Conservation (phyloP, 202 grass and related monocot genomes). For the Miscanthus sacchariflorus region DNA sequence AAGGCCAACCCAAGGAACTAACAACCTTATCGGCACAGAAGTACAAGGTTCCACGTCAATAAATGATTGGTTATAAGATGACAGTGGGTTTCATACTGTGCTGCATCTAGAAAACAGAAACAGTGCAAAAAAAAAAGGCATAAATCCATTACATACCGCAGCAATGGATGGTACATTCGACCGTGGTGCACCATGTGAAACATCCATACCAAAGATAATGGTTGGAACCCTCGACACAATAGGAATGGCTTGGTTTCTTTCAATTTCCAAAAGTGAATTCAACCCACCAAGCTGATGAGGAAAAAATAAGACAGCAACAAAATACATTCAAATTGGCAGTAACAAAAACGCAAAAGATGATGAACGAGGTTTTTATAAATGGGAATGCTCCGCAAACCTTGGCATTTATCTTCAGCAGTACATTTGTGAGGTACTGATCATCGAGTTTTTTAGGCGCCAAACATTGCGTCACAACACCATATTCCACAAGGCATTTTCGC, state of each 20-base stretch:
- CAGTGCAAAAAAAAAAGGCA: neutral
- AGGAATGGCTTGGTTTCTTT: constrained; percentile 40
- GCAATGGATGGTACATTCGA: constrained; percentile 51
- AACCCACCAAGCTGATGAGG: constrained; percentile 48
- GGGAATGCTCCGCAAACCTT: constrained; percentile 35
- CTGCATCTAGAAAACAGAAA: neutral
- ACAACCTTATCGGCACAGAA: constrained; percentile 54
- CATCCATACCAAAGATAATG: constrained; percentile 68
- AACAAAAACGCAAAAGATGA: neutral
- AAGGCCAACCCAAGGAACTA: constrained; percentile 66
- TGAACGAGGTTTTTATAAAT: neutral
- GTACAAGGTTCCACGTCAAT: neutral
- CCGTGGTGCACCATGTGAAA: constrained; percentile 48
- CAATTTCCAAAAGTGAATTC: constrained; percentile 54
- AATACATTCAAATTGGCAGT: neutral
- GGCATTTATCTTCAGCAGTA: constrained; percentile 64
- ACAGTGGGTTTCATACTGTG: neutral
- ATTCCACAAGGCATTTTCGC: constrained; percentile 35
- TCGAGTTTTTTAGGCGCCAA: constrained; percentile 47
- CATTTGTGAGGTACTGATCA: constrained; percentile 63
- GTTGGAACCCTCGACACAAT: constrained; percentile 32
- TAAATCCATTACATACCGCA: constrained; percentile 41
- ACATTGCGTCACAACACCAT: constrained; percentile 54
- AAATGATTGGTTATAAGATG: neutral
- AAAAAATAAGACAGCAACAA: neutral